Evolutionary conservation across 1,139 yeast species (phyloP), one percentile per base, ranked within the genome.

Genomic region (Zhuliangozyma parablackwelliae): DNA sequence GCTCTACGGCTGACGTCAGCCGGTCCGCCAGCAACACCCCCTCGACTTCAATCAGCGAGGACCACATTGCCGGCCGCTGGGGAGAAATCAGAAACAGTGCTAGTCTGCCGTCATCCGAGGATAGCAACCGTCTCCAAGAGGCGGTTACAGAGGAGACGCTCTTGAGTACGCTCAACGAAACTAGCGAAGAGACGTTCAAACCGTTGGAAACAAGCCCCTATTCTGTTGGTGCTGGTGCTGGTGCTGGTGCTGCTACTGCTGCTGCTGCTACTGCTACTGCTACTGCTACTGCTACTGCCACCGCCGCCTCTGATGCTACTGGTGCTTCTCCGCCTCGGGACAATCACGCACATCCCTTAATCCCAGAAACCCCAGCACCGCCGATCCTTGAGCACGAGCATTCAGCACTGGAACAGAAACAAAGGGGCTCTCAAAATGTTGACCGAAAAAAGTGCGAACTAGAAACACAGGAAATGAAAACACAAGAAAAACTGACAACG

Each of bases 11-110:
- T 5, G 31, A 38, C 16, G 21, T 43, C 21, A 30, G 38, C 23
- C 8, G 39, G 12, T 36, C 46, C 7, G 34, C 30, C 7, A 39
- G 42, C 23, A 41, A 43, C 33, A 43, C 46, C 2, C 46, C 46
- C 20, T 38, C 46, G 5, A 43, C 46, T 21, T 38, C 46, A 10
- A 40, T 43, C 11, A 38, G 33, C 34, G 46, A 43, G 23, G 46
- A 43, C 10, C 34, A 38, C 21, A 24, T 31, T 13, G 26, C 29
- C 23, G 11, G 25, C 11, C 13, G 27, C 27, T 10, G 6, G 11
- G 10, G 11, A 6, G 41, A 38, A 20, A 26, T 32, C 16, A 30
- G 33, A 21, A 27, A 38, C 21, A 40, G 42, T 26, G 26, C 38
- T n/a, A 40, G 37, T 5, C 36, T 40, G 10, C 31, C 23, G 7